These are phyloP conservation scores for Herpetospermum pedunculosum DNA, from an alignment of 306 rosid species.

Conservation along the genomic window DNA sequence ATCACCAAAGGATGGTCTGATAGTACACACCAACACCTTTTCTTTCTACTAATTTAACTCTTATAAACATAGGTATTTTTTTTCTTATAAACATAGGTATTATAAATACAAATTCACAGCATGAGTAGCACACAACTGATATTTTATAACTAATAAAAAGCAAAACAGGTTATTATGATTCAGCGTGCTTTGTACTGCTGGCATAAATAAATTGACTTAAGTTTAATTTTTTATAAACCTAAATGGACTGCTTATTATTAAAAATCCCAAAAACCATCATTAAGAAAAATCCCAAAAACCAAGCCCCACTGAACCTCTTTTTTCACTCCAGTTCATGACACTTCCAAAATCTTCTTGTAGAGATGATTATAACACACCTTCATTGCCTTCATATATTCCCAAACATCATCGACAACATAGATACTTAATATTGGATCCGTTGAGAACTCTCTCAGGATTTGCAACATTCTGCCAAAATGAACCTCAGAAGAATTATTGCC, in stretches of 20 bases:
- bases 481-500: slow-evolving; percentile 60
- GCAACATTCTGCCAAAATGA: slow-evolving; percentile 79
- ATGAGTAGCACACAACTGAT: not conserved
- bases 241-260: not conserved
- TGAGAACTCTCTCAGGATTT: slow-evolving; percentile 86
- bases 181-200: not conserved
- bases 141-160: not conserved
- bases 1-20: not conserved
- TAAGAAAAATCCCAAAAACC: not conserved
- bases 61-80: too few relatives aligned
- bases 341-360: not conserved
- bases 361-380: slow-evolving; percentile 40
- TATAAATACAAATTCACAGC: not conserved
- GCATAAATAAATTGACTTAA: not conserved
- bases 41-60: not conserved
- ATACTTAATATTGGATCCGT: slow-evolving; percentile 74
- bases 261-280: not conserved
- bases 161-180: not conserved
- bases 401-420: slow-evolving; percentile 92
- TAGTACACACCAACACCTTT: not conserved
- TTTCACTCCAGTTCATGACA: not conserved
- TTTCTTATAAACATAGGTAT: not conserved
- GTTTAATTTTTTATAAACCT: not conserved
- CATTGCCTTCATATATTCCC: slow-evolving; percentile 95
- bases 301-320: not conserved